These are phyloP conservation scores for Melaleuca quinquenervia DNA, from an alignment of 345 rosid species.

Conservation along the genomic window DNA sequence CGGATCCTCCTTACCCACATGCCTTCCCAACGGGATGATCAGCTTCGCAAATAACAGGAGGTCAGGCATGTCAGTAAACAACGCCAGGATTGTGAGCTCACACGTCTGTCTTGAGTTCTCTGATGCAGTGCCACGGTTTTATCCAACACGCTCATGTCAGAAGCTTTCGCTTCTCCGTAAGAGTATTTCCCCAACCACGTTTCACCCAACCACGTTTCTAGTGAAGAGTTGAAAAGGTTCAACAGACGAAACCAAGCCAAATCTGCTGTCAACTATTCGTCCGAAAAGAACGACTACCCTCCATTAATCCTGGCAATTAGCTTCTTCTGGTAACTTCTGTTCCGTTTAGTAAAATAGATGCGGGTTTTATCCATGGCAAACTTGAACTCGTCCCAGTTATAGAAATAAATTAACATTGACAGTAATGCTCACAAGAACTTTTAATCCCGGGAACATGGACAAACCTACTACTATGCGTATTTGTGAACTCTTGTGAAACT, in stretches of 20 bases:
- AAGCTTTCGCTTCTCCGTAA: neutral
- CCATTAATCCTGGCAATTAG: neutral
- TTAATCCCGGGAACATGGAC: neutral
- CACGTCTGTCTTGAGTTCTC: slow-evolving; percentile 20
- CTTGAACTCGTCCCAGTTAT: neutral
- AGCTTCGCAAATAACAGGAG: slow-evolving; percentile 7
- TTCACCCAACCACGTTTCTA: neutral
- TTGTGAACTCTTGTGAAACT: neutral
- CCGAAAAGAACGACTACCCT: neutral
- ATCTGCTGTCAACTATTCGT: neutral
- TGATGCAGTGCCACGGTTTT: slow-evolving; percentile 27
- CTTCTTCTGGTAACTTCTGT: neutral
- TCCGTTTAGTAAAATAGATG: neutral
- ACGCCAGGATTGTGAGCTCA: slow-evolving; percentile 22
- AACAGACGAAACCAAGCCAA: neutral
- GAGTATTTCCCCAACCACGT: neutral
- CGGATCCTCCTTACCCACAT: too few relatives aligned
- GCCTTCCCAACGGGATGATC: slow-evolving; percentile 15
- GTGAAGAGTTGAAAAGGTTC: neutral
- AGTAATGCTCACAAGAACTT: neutral
- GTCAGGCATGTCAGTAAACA: slow-evolving; percentile 14
- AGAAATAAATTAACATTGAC: neutral
- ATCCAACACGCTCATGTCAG: slow-evolving; percentile 6
- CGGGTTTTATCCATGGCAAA: neutral
- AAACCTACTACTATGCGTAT: neutral